phyloP scores from a whole-genome alignment of 2,329 filamentous ascomycete genomes.

The Nakataea oryzae region DNA sequence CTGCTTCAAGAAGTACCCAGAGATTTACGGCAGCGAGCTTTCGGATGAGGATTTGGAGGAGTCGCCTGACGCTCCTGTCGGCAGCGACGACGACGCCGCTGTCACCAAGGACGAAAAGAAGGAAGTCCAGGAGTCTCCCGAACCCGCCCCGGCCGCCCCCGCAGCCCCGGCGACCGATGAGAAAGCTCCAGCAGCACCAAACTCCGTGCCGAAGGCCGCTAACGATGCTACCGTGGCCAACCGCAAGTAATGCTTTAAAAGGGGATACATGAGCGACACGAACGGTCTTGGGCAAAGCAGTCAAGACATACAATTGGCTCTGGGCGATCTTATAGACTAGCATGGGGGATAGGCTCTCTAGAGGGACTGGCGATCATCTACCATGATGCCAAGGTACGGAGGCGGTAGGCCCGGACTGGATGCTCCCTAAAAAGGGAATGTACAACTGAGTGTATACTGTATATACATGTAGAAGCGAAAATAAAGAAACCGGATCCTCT shows the following conservation, averaged over 20 bases:
- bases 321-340: background rate
- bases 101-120: background rate
- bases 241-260: constrained; percentile 1
- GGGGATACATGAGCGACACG: background rate
- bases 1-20: constrained; percentile 88
- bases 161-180: background rate
- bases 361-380: background rate
- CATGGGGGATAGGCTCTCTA: background rate
- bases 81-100: background rate
- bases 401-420: background rate
- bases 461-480: background rate
- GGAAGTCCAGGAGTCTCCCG: background rate
- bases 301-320: background rate
- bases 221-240: constrained; percentile 21
- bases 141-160: too few relatives aligned
- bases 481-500: background rate
- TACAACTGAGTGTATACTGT: background rate
- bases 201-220: constrained; percentile 12
- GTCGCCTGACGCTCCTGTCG: background rate
- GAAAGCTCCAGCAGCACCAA: background rate
- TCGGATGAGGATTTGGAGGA: constrained; percentile 56
- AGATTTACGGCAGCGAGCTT: constrained; percentile 84
- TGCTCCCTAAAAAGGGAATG: background rate
- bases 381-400: background rate
- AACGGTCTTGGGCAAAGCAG: background rate